Percentiles rank a stretch among this genome's conserved stretches.
These are phyloP conservation scores for Penicillium aurantiogriseum DNA, from an alignment of 2,329 filamentous ascomycete species.

Conservation along the genomic window DNA sequence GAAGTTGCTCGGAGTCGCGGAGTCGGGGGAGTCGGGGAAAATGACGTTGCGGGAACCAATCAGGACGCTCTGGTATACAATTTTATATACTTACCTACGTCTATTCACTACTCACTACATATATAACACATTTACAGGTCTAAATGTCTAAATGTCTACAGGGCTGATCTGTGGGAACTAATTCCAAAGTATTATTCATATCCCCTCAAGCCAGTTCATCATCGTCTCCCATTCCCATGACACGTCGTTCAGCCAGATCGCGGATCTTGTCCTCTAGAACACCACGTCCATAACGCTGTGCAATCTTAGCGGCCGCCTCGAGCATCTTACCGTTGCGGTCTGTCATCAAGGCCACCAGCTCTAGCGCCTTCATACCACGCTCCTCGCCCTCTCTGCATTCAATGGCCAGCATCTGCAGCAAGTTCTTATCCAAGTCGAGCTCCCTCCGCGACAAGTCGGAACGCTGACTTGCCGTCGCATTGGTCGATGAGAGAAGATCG, in stretches of 20 bases:
- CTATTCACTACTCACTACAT: no score
- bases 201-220: conserved; percentile 39
- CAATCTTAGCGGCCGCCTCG: conserved; percentile 86
- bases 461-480: conserved; percentile 64
- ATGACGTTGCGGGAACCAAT: conserved; percentile 17
- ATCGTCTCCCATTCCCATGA: conserved; percentile 60
- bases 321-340: conserved; percentile 86
- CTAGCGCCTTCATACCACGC: conserved; percentile 87
- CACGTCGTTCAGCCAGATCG: conserved; percentile 71
- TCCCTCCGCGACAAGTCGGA: conserved; percentile 68
- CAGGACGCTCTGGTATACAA: conserved; percentile 1
- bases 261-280: conserved; percentile 88
- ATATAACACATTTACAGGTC: no score
- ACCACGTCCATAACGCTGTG: conserved; percentile 74
- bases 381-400: conserved; percentile 95
- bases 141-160: neutral
- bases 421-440: conserved; percentile 82
- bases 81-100: no score
- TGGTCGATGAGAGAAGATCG: conserved; percentile 69
- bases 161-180: no score
- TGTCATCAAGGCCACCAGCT: conserved; percentile 81
- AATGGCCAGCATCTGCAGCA: conserved; percentile 81
- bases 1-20: conserved; percentile 2
- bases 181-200: neutral
- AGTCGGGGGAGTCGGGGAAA: conserved; percentile 10